phyloP scores from a whole-genome alignment of 345 rosid genomes.

The Eucalyptus polybractea region DNA sequence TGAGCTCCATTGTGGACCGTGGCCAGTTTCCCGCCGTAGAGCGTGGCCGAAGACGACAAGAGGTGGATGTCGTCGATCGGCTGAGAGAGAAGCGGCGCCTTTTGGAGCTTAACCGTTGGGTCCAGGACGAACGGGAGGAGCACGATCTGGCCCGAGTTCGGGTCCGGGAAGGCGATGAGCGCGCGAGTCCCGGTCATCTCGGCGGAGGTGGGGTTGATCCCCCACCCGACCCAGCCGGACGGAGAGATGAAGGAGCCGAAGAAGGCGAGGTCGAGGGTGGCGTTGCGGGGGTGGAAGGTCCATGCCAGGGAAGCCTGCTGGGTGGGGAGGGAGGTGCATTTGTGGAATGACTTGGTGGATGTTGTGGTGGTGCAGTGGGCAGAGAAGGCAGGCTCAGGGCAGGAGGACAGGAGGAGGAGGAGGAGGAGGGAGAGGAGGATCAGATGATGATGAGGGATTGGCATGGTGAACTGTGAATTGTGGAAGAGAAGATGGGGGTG shows the following conservation, averaged over 20 bases:
- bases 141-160: conserved; percentile 69
- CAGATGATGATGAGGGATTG: not conserved
- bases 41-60: conserved; percentile 65
- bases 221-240: conserved; percentile 96
- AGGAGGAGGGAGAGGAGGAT: not conserved
- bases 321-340: conserved; percentile 74
- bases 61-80: conserved; percentile 67
- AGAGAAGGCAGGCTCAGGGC: conserved; percentile 12
- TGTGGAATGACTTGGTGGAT: conserved; percentile 42
- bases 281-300: conserved; percentile 77
- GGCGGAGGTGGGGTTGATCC: conserved; percentile 60
- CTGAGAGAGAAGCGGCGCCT: conserved; percentile 65
- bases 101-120: conserved; percentile 80
- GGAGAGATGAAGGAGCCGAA: conserved; percentile 91
- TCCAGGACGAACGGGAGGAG: conserved; percentile 71
- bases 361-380: conserved; percentile 54
- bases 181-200: conserved; percentile 88
- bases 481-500: not conserved
- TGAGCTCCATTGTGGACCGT: conserved; percentile 72
- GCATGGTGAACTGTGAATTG: not conserved
- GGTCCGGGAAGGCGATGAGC: conserved; percentile 81
- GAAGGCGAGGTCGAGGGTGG: conserved; percentile 77
- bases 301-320: conserved; percentile 94
- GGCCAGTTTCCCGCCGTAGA: conserved; percentile 87
- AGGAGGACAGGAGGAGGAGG: conserved; percentile 10